A percentile compares a stretch with the other conserved stretches of the same genome.
These are phyloP conservation scores for Eutreptiella sp. DNA, from an alignment of 208 protist species.

Conservation along the genomic window DNA sequence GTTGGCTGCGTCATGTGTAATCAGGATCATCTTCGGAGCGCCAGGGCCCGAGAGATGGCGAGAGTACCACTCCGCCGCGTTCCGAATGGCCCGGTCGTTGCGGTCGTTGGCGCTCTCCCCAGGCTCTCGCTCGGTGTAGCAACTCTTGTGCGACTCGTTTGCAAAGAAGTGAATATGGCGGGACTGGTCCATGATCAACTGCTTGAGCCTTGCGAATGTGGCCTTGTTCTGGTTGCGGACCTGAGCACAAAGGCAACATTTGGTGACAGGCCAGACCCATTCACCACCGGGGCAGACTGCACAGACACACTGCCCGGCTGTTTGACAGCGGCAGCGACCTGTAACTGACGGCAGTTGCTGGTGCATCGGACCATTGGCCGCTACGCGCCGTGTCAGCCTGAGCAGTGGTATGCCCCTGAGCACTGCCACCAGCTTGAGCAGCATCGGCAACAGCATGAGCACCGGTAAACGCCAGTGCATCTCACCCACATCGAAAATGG, in stretches of 20 bases:
- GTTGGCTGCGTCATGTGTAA: slow-evolving; percentile 33
- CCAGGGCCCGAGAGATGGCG: slow-evolving; percentile 40
- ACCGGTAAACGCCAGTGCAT: too few relatives aligned
- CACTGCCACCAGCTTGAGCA: too few relatives aligned
- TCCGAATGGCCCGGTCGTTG: slow-evolving; percentile 77
- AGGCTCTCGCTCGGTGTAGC: slow-evolving; percentile 52
- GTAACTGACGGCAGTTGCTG: too few relatives aligned
- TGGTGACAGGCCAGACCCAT: too few relatives aligned
- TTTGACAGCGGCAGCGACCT: too few relatives aligned
- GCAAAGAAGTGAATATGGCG: slow-evolving; percentile 79
- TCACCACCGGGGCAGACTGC: too few relatives aligned
- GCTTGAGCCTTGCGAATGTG: slow-evolving; percentile 72
- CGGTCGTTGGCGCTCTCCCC: slow-evolving; percentile 72
- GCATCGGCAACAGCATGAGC: too few relatives aligned
- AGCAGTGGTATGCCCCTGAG: too few relatives aligned
- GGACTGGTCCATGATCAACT: slow-evolving; percentile 50
- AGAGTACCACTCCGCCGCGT: slow-evolving; percentile 71
- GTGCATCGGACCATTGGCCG: too few relatives aligned
- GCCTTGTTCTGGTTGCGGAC: slow-evolving; percentile 75
- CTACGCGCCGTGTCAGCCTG: too few relatives aligned
- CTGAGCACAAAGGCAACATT: slow-evolving; percentile 55
- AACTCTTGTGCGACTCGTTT: slow-evolving; percentile 80
- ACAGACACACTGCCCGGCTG: too few relatives aligned
- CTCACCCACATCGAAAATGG: too few relatives aligned
- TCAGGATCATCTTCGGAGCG: slow-evolving; percentile 13